These are phyloP conservation scores for Massarina eburnea DNA, from an alignment of 2,329 filamentous ascomycete species.

Conservation along the genomic window DNA sequence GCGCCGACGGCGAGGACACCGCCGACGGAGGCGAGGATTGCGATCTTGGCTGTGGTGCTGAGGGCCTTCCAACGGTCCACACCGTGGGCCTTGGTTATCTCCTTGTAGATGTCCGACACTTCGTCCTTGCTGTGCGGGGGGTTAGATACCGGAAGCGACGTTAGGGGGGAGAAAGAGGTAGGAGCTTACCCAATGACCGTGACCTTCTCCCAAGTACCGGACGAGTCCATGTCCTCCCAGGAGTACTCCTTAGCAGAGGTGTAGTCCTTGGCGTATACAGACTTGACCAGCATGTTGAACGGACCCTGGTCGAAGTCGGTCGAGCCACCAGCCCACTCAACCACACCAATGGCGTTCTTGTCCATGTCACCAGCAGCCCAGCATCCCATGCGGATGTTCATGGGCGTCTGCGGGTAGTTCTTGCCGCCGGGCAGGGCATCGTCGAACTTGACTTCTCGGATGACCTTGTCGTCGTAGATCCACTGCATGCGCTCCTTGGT, in stretches of 20 bases:
- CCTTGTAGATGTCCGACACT: conserved; percentile 41
- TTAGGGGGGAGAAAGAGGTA: background rate
- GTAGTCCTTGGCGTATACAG: conserved; percentile 57
- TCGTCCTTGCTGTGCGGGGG: conserved; percentile 7
- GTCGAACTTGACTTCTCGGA: conserved; percentile 63
- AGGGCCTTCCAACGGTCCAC: conserved; percentile 40
- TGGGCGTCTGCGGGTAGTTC: conserved; percentile 72
- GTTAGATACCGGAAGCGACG: conserved; percentile 11
- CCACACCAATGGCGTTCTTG: conserved; percentile 36
- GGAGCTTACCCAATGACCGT: conserved; percentile 46
- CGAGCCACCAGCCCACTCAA: conserved; percentile 65
- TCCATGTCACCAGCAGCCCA: conserved; percentile 63
- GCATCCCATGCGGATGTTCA: conserved; percentile 69
- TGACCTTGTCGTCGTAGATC: conserved; percentile 62
- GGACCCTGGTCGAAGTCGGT: conserved; percentile 68
- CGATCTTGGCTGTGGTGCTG: conserved; percentile 35
- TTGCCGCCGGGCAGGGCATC: conserved; percentile 59
- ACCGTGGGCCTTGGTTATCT: conserved; percentile 39
- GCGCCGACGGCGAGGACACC: conserved; percentile 29
- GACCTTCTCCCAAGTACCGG: conserved; percentile 62
- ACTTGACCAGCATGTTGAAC: conserved; percentile 74
- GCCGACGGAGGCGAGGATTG: conserved; percentile 34
- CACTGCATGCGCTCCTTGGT: conserved; percentile 64
- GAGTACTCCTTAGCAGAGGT: conserved; percentile 65
- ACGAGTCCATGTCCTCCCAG: conserved; percentile 56